Conservation (phyloP, 2,329 filamentous ascomycete species). For the Hypomyces rosellus region DNA sequence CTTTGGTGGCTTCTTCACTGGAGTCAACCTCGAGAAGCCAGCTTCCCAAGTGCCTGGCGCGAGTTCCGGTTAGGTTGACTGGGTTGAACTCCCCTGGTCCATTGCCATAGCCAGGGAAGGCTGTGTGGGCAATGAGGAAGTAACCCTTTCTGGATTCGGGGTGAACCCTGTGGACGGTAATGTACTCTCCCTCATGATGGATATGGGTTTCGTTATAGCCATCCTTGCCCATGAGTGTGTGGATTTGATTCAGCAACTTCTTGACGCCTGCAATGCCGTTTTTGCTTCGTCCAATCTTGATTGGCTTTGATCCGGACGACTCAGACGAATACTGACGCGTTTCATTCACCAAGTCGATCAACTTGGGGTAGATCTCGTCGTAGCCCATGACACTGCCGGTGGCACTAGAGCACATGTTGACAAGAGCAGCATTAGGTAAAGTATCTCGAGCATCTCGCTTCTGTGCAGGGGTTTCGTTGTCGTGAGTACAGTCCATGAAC, state of each 20-base stretch:
- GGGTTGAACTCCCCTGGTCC: conserved; percentile 75
- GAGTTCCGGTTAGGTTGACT: conserved; percentile 75
- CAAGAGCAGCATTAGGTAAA: conserved; percentile 85
- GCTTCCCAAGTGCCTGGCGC: conserved; percentile 77
- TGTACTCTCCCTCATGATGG: conserved; percentile 91
- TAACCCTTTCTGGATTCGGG: conserved; percentile 88
- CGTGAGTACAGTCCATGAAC: conserved; percentile 99
- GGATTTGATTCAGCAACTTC: conserved; percentile 89
- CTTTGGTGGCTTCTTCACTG: conserved; percentile 60
- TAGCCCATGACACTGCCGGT: conserved; percentile 97
- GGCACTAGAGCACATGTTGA: conserved; percentile 92
- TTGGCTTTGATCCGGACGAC: conserved; percentile 54
- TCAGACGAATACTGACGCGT: conserved; percentile 74
- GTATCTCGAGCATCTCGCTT: conserved; percentile 93
- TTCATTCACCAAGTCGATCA: conserved; percentile 91
- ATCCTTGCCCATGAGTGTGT: conserved; percentile 91
- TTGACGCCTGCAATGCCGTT: conserved; percentile 86
- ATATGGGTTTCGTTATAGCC: conserved; percentile 94
- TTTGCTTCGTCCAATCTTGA: conserved; percentile 63
- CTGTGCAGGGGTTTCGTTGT: conserved; percentile 93
- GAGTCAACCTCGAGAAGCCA: conserved; percentile 89
- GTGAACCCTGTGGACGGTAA: conserved; percentile 93
- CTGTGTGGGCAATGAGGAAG: conserved; percentile 92
- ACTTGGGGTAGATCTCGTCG: conserved; percentile 88
- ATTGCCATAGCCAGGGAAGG: conserved; percentile 84